Base-by-base conservation (phyloP, 2,329 filamentous ascomycete species). In the Cladosporium sp. region DNA sequence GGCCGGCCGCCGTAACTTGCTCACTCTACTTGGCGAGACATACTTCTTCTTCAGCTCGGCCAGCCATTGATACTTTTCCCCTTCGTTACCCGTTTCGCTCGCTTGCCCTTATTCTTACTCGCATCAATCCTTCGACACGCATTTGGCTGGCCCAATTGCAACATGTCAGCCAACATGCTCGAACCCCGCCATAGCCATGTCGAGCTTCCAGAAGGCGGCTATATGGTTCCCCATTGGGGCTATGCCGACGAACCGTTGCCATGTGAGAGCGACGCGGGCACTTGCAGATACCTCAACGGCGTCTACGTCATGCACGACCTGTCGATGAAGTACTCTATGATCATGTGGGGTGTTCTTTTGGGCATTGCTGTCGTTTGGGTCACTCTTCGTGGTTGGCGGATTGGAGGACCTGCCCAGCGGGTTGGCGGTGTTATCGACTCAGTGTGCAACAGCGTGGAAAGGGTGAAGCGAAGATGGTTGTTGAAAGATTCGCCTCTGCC, bases 401-500 rank as follows among this genome's bases (percentile, higher is more conserved):
- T 69, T 50, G 69, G 66, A 6, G 64, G 66, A 23, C 65, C 68
- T 14, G 53, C 60, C 2, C 66, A 69, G 26, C 67, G 67, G 14
- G 58, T 66, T 29, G 68, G 69, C 23, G 67, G 67, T 3, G 58
- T 69, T 16, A 50, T 73, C 35, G 69, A 71, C 46, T 62, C 63
- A 7, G 11, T 70, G 8, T 69, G 65, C n/a, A 58, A 68, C 28
- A 18, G 31, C 31, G 18, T 53, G 7, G 44, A 23, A 5, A 60
- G 66, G 21, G 49, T 26, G 31, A 72, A 76, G 16, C 80, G 86
- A 21, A 81, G 78, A 33, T 83, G 84, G 70, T 80, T 92, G 2
- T 83, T 92, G 1, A 86, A 86, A 0, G 88, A 91, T 70, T 81
- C 83, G 3, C 76, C 83, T 2, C 79, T 82, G 21, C 71, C 67